Evolutionary conservation across 2,329 filamentous ascomycete species (phyloP).

Genomic region (Aspergillus sp.): DNA sequence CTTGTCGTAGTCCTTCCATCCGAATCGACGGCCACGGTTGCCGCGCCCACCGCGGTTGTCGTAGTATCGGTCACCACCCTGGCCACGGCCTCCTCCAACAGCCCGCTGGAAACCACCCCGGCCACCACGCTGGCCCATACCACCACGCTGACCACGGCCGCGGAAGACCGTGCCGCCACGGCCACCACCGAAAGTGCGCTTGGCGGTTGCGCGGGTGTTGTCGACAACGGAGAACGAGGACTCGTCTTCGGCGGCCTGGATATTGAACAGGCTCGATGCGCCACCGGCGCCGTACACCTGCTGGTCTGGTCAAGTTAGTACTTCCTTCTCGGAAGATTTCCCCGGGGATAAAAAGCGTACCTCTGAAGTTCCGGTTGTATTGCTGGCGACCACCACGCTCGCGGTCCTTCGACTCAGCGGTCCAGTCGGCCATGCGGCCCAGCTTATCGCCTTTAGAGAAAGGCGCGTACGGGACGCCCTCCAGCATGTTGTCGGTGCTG

Average conservation of each 20-base stretch:
- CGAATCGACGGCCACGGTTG: conserved; percentile 75
- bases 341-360: conserved; percentile 43
- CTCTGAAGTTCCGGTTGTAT: conserved; percentile 90
- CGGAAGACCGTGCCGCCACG: conserved; percentile 87
- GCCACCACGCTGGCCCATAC: conserved; percentile 63
- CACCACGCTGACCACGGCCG: conserved; percentile 68
- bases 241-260: conserved; percentile 90
- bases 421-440: conserved; percentile 99
- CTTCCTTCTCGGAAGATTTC: not conserved
- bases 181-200: conserved; percentile 75
- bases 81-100: conserved; percentile 59
- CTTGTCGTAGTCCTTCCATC: conserved; percentile 99
- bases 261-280: conserved; percentile 77
- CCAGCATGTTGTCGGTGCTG: conserved; percentile 77
- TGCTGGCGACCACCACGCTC: conserved; percentile 72
- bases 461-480: conserved; percentile 93
- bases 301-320: conserved; percentile 57
- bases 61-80: conserved; percentile 58
- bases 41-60: conserved; percentile 66
- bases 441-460: conserved; percentile 99
- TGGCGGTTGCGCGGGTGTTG: conserved; percentile 79
- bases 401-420: conserved; percentile 70
- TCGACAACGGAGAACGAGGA: conserved; percentile 97
- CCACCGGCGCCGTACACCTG: conserved; percentile 86
- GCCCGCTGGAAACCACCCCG: conserved; percentile 68